Conservation (phyloP, 2,329 filamentous ascomycete genomes). For the Cladophialophora bantiana region DNA sequence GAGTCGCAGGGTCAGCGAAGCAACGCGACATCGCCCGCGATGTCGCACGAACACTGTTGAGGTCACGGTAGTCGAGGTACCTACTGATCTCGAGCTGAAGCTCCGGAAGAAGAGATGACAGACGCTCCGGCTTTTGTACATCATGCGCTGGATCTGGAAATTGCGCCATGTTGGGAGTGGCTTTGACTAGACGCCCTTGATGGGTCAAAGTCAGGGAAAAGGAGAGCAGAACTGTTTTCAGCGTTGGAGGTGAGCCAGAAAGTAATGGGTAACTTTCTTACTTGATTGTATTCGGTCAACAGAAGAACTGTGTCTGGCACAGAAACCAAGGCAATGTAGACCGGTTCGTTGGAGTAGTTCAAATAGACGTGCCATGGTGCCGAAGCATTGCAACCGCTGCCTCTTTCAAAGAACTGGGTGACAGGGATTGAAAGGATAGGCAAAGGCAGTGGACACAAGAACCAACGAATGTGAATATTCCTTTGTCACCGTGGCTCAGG, state of each 20-base stretch:
- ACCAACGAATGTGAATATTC: too few relatives aligned
- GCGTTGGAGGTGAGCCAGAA: neutral
- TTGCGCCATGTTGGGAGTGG: neutral
- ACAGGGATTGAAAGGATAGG: neutral
- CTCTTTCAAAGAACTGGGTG: neutral
- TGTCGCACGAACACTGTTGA: neutral
- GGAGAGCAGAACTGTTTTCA: neutral
- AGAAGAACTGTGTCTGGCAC: neutral
- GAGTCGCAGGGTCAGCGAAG: neutral
- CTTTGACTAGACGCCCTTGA: neutral
- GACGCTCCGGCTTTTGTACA: neutral
- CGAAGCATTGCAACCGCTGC: neutral
- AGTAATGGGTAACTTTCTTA: neutral
- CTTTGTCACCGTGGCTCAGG: too few relatives aligned
- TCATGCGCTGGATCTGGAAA: neutral
- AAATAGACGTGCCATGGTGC: neutral
- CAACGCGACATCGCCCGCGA: neutral
- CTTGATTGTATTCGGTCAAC: neutral
- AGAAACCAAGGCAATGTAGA: neutral
- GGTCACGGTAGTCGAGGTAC: constrained; percentile 7
- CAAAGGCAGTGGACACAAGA: neutral
- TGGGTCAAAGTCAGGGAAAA: neutral
- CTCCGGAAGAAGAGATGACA: constrained; percentile 8
- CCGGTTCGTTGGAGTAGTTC: neutral
- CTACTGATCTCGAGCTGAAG: neutral